Base-by-base conservation (phyloP, 1,139 yeast species). In the Zygoascus sp. region DNA sequence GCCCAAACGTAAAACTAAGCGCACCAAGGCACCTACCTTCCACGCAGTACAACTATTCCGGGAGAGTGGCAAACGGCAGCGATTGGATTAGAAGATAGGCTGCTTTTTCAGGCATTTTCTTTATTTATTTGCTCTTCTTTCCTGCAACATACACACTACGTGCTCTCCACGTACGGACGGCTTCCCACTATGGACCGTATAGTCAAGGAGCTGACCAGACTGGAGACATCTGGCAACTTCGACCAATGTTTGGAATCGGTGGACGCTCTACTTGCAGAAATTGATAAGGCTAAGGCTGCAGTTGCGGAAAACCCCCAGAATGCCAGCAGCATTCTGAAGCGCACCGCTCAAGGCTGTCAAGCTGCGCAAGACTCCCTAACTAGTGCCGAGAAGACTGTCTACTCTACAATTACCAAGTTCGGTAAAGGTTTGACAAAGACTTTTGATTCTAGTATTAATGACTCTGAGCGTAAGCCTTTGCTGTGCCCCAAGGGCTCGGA, bases 381-480 rank as follows among this genome's bases (percentile, higher is more conserved):
- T 6, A 56, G 51, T 4, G 52, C 55, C 15, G 67, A 67, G 47
- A 64, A 66, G 48, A 62, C 60, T 30, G 56, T 64, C 2, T 61
- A 67, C 47, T 50, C 58, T 13, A 52, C 62, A 13, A 54, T 67
- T 8, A 53, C 61, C 28, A 64, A 63, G 45, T 61, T 60, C 48
- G 66, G 69, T 23, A 64, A 62, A 45, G 59, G 67, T 11, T 46
- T 68, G 9, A 68, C 65, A 28, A 60, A 59, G 49, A 57, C 64
- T 19, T 46, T 63, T 41, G 61, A 27, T n/a, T 23, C 40, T 7
- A 9, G 27, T 9, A 17, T 19, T 5, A 20, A 15, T 10, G 23
- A 13, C 25, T 11, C 62, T 2, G 59, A 66, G 13, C 65, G 63
- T 50, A 61, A 60, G 40, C 60, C 66, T 37, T 58, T 60, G 11